Evolutionary conservation across 2,329 filamentous ascomycete species (phyloP), one percentile per base, ranked within the genome.

Genomic region (Nemania diffusa): DNA sequence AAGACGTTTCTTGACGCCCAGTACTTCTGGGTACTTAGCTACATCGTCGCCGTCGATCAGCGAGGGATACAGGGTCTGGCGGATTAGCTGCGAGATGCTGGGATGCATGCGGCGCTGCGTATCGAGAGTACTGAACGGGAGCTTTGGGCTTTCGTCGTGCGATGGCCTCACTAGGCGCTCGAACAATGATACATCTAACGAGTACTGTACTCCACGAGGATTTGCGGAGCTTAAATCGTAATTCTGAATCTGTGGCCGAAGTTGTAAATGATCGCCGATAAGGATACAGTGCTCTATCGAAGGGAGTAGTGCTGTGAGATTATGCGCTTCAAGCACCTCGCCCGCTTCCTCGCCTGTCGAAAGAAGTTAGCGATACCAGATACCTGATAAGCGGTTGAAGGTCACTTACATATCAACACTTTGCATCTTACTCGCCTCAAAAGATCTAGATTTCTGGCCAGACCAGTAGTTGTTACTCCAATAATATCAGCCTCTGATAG

Each of bases 241-340:
- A 51, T 87, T 87, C 5, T 85, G 80, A 3, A 89, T 84, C 56
- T 85, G 82, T 0, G 88, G 88, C 0, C 88, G 84, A 1, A 91
- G 81, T 71, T 91, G 88, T 22, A 83, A 78, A 65, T 90, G 88
- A 71, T 91, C 89, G 0, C 89, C 88, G 44, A 91, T 90, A 15
- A 88, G 81, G 20, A 91, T 87, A 5, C 82, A 78, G 65, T 92
- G 89, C 73, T 91, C 83, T 0, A 90, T 75, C 0, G 83, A 83
- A 0, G 88, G 88, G 0, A 90, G 78, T 3, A 92, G 75, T 0
- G 89, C 83, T 0, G 87, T 87, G 0, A 92, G 74, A 2, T 87
- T 79, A 65, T 92, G 89, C 0, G 87, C 81, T 74, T 92, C 90
- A 34, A 92, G 79, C 0, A 92, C 87, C 68, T 92, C 90, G 0